Percentiles rank a stretch among this genome's conserved stretches.
These are phyloP conservation scores for Phytopythium boreale DNA, from an alignment of 352 stramenopile genomes.

Conservation along the genomic window DNA sequence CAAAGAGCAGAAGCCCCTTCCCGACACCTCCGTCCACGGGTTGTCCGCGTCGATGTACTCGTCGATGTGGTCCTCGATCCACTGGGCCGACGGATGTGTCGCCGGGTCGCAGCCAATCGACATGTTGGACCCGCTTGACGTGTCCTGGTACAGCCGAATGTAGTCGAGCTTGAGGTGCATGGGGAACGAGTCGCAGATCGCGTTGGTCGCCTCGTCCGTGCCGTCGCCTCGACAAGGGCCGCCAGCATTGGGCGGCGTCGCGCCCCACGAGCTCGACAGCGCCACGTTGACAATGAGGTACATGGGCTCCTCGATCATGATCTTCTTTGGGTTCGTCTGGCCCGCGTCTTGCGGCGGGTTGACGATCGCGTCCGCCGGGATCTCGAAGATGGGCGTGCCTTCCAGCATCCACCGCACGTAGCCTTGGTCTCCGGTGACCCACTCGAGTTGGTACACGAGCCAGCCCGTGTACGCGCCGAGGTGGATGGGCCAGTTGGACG, in stretches of 20 bases:
- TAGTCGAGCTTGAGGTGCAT: conserved; percentile 78
- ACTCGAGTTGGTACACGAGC: conserved; percentile 63
- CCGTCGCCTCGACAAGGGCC: conserved; percentile 38
- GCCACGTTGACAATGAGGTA: conserved; percentile 95
- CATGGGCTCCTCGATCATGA: conserved; percentile 93
- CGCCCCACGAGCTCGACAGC: conserved; percentile 83
- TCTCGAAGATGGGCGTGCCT: conserved; percentile 85
- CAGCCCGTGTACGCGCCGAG: conserved; percentile 48
- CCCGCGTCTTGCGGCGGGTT: conserved; percentile 42
- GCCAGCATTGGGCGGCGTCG: conserved; percentile 54
- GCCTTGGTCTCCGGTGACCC: conserved; percentile 45
- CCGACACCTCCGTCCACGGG: conserved; percentile 37
- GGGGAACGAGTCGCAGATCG: conserved; percentile 56
- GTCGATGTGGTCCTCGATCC: conserved; percentile 70
- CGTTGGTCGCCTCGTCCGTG: conserved; percentile 23
- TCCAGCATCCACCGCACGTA: conserved; percentile 81
- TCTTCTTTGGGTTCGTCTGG: conserved; percentile 72
- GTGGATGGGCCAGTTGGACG: conserved; percentile 43
- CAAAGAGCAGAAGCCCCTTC: conserved; percentile 45
- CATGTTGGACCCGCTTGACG: conserved; percentile 29
- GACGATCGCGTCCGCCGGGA: conserved; percentile 59
- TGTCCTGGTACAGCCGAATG: conserved; percentile 66
- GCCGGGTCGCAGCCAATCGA: conserved; percentile 42
- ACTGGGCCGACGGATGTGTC: conserved; percentile 56
- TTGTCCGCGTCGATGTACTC: conserved; percentile 53